These are phyloP conservation scores for Chondrostereum purpureum DNA, from an alignment of 1,284 basidiomycete genomes.

Conservation along the genomic window DNA sequence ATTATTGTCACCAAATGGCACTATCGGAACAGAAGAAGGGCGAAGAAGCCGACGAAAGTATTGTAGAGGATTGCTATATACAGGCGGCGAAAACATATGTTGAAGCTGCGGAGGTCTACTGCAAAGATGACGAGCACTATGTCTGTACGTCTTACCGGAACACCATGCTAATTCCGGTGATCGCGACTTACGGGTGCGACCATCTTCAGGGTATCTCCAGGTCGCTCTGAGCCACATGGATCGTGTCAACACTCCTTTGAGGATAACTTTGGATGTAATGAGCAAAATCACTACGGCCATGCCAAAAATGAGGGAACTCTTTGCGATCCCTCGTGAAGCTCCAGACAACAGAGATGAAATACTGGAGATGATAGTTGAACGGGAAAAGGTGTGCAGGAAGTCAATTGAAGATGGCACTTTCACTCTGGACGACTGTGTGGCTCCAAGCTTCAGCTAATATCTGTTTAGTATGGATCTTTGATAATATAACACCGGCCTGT, in stretches of 20 bases:
- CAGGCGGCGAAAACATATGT: background rate
- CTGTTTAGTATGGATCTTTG: background rate
- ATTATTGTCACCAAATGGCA: background rate
- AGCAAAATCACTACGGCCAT: background rate
- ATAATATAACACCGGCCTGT: background rate
- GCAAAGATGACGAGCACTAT: background rate
- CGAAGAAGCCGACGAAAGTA: background rate
- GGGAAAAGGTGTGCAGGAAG: background rate
- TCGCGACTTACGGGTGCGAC: background rate
- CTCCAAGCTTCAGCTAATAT: background rate
- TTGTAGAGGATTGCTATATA: background rate
- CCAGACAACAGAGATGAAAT: background rate
- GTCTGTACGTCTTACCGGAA: background rate
- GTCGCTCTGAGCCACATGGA: background rate
- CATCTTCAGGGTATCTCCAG: background rate
- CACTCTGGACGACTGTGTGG: background rate
- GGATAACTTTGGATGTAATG: background rate
- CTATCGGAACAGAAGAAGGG: background rate
- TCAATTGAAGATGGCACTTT: background rate
- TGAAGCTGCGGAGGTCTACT: background rate
- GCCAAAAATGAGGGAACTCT: background rate
- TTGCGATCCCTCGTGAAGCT: background rate
- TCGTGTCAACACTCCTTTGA: background rate
- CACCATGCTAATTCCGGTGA: background rate
- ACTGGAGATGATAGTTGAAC: background rate